Evolutionary conservation across 2,329 filamentous ascomycete genomes (phyloP).

Genomic region (Cladosporium sp.): DNA sequence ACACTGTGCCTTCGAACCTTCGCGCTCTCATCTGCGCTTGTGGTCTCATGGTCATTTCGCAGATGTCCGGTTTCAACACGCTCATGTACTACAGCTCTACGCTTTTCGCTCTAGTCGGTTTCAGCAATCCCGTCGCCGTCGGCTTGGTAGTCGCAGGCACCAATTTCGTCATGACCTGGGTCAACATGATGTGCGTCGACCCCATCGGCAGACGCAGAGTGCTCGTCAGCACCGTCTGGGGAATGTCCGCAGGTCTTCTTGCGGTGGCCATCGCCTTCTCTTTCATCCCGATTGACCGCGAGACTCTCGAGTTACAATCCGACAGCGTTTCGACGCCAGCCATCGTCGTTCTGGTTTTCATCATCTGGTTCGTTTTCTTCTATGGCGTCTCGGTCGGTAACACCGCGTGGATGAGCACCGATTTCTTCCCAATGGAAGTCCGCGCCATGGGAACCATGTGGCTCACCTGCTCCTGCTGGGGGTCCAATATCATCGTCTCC

Average conservation of each 20-base stretch:
- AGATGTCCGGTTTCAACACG: slow-evolving; percentile 39
- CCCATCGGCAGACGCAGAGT: slow-evolving; percentile 72
- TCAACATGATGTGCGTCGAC: slow-evolving; percentile 73
- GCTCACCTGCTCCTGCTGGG: slow-evolving; percentile 30
- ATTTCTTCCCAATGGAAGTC: slow-evolving; percentile 35
- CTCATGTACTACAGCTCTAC: slow-evolving; percentile 69
- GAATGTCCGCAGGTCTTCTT: slow-evolving; percentile 69
- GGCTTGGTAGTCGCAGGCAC: slow-evolving; percentile 52
- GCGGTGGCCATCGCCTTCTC: slow-evolving; percentile 70
- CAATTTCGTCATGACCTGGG: slow-evolving; percentile 74
- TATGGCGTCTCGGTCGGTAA: slow-evolving; percentile 30
- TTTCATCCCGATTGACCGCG: slow-evolving; percentile 49
- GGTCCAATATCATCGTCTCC: slow-evolving; percentile 28
- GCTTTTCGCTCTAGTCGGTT: slow-evolving; percentile 13
- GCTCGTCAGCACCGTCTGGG: slow-evolving; percentile 40
- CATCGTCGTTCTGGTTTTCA: slow-evolving; percentile 33
- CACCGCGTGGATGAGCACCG: slow-evolving; percentile 34
- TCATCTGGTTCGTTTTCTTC: slow-evolving; percentile 35
- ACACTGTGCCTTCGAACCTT: slow-evolving; percentile 48
- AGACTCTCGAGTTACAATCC: slow-evolving; percentile 30
- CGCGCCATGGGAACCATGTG: slow-evolving; percentile 36
- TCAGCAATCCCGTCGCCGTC: slow-evolving; percentile 42
- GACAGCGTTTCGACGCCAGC: slow-evolving; percentile 31
- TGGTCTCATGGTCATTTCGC: slow-evolving; percentile 68
- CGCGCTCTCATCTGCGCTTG: slow-evolving; percentile 58